Base-by-base conservation (phyloP, 2,329 filamentous ascomycete species). In the Sphaerostilbella broomeana region DNA sequence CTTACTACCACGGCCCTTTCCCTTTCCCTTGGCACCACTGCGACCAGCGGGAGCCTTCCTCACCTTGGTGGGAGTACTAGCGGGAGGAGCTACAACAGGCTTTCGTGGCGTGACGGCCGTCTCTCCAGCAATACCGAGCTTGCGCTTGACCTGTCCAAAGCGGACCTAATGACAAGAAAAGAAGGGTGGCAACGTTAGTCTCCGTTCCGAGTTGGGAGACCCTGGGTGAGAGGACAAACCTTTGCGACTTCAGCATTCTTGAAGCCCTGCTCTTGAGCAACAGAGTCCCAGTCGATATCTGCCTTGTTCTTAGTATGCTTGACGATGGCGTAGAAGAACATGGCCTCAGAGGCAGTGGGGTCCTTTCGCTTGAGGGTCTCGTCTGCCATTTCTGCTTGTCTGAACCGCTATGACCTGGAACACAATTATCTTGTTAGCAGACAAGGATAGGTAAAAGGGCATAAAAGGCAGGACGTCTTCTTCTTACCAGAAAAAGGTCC, bases 101-200 rank as follows among this genome's bases (percentile, higher is more conserved):
- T 56, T 60, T 39, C 46, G 35, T 1, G 50, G 45, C 21, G 48
- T 41, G 38, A 40, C 2, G 44, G 35, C 5, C 2, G 47, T 31
- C 5, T 60, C 57, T n/a, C n/a, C n/a, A n/a, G n/a, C n/a, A 27
- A 69, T 58, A 3, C 63, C 63, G 1, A 68, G 56, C 54, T 72
- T 70, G 31, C 60, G 57, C 53, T 68, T 73, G 44, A 75, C 64
- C 43, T 75, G 69, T 4, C 67, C 62, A 41, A 68, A 75, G 31
- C 72, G 68, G 26, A 65, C 62, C 60, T 69, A 41, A 4, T 12
- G 10, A 22, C 31, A 18, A 9, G 22, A 18, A 20, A 26, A 34
- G 20, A 29, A n/a, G 12, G 9, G 34, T n/a, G 17, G n/a, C 21
- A 20, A 6, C 19, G 11, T 18, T 21, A 15, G n/a, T n/a, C n/a